Conservation (phyloP, 257 asterid genomes). For the Vinca minor region DNA sequence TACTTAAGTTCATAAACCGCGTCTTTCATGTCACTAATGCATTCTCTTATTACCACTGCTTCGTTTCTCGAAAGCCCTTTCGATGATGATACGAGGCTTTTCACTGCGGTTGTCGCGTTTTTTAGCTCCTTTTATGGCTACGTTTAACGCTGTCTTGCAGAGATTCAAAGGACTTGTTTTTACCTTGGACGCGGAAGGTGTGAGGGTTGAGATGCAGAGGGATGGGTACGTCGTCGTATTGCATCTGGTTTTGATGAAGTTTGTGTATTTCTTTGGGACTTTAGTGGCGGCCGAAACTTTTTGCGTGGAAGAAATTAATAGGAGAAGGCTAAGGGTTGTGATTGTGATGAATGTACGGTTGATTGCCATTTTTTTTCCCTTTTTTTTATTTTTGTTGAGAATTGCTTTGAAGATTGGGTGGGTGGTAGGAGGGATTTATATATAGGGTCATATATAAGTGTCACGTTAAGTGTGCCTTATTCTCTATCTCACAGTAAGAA, state of each 20-base stretch:
- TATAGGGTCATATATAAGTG: constrained; percentile 3
- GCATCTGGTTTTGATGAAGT: constrained; percentile 43
- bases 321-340: constrained; percentile 6
- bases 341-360: not conserved
- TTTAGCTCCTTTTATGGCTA: constrained; percentile 31
- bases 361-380: constrained; percentile 8
- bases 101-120: constrained; percentile 28
- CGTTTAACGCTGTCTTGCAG: constrained; percentile 46
- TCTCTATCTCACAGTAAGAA: no score
- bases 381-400: not conserved
- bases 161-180: constrained; percentile 33
- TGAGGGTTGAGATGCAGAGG: constrained; percentile 42
- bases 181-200: constrained; percentile 46
- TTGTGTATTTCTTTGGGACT: constrained; percentile 9
- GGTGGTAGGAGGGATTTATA: constrained; percentile 5
- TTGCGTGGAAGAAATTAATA: constrained; percentile 6
- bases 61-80: constrained; percentile 30
- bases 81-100: constrained; percentile 12
- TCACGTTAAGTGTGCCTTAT: no score
- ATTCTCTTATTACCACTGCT: constrained; percentile 39
- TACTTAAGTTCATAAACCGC: constrained; percentile 48
- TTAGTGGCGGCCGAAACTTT: constrained; percentile 15
- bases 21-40: constrained; percentile 53
- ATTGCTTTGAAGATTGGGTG: not conserved
- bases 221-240: constrained; percentile 39